These are phyloP conservation scores for Paraleonurus japonicus DNA, from an alignment of 257 asterid species.

Conservation along the genomic window DNA sequence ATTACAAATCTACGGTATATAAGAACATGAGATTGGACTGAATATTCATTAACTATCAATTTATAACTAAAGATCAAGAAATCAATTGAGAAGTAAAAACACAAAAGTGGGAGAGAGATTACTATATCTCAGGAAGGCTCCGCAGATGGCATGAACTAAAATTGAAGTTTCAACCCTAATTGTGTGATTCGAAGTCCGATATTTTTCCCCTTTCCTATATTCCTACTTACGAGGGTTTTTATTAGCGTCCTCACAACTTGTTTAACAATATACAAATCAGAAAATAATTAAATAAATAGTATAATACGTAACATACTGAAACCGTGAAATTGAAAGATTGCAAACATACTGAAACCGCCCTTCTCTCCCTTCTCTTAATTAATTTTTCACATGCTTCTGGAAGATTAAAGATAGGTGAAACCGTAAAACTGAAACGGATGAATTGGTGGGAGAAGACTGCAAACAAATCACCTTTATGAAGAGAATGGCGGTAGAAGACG, in stretches of 20 bases:
- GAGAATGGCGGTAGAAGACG: no score
- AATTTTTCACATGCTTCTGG: no score
- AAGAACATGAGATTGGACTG: background rate
- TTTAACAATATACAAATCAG: no score
- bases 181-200: background rate
- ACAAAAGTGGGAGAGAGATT: background rate
- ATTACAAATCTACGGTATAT: background rate
- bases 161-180: background rate
- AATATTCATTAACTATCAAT: background rate
- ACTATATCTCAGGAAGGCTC: conserved; percentile 17
- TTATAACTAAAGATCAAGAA: conserved; percentile 14
- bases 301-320: no score
- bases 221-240: conserved; percentile 22
- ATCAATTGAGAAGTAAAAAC: background rate
- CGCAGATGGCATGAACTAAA: background rate
- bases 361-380: no score
- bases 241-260: background rate
- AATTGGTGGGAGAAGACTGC: no score
- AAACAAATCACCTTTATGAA: no score
- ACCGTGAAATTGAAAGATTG: no score
- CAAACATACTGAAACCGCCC: no score
- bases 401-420: no score
- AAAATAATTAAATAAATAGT: no score
- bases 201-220: background rate
- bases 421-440: no score